Evolutionary conservation across 208 protist species (phyloP).

Genomic region (Herpetomonas samuelpessoai): DNA sequence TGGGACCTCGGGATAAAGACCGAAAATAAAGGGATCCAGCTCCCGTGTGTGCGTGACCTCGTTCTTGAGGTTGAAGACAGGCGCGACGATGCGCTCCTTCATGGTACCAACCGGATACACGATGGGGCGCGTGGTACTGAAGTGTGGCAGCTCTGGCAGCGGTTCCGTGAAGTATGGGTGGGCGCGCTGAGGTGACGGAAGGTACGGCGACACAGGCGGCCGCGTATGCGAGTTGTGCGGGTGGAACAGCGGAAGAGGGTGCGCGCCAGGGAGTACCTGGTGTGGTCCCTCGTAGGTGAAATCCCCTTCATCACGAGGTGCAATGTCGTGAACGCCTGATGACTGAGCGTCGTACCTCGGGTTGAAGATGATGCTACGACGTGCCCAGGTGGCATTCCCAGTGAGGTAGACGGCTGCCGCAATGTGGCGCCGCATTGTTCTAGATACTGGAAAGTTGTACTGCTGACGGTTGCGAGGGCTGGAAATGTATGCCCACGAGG

Average conservation of each 20-base stretch:
- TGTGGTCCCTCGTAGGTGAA: constrained; percentile 67
- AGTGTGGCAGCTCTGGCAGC: constrained; percentile 83
- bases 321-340: constrained; percentile 82
- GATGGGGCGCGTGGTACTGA: constrained; percentile 64
- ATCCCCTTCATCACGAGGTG: constrained; percentile 74
- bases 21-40: constrained; percentile 91
- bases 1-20: constrained; percentile 77
- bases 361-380: constrained; percentile 51
- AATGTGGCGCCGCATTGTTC: neutral
- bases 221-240: constrained; percentile 76
- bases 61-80: constrained; percentile 77
- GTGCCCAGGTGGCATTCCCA: neutral
- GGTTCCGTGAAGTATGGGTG: constrained; percentile 89
- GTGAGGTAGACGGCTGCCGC: too few relatives aligned
- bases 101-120: constrained; percentile 84
- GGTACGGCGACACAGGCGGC: constrained; percentile 78
- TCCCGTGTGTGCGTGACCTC: constrained; percentile 84
- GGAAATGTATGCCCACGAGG: too few relatives aligned
- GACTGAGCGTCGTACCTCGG: constrained; percentile 64
- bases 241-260: constrained; percentile 78
- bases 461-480: too few relatives aligned
- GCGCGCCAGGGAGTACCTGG: constrained; percentile 75
- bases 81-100: constrained; percentile 85
- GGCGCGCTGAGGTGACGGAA: constrained; percentile 78
- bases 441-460: too few relatives aligned